phyloP scores from a whole-genome alignment of 352 stramenopile species.

The Phytophthora colocasiae region DNA sequence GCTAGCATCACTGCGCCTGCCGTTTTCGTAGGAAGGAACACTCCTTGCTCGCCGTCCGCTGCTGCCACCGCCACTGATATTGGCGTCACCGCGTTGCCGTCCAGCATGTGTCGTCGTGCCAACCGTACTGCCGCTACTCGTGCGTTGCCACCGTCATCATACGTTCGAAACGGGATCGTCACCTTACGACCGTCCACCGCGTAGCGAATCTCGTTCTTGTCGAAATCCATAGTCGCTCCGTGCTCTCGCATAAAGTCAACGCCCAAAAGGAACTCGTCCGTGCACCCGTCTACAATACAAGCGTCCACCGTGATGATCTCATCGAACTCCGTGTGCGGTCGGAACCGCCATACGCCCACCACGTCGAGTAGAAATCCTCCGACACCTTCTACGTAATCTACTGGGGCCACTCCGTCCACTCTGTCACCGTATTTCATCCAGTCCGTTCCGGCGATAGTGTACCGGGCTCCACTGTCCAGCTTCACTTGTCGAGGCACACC shows the following conservation, averaged over 20 bases:
- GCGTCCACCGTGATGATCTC: neutral
- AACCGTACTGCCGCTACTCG: no score
- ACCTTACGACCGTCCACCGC: no score
- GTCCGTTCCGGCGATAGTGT: neutral
- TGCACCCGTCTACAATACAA: neutral
- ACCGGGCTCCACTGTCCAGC: neutral
- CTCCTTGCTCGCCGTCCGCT: no score
- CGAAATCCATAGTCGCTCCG: constrained; percentile 5
- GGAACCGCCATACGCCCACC: neutral
- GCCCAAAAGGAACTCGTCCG: neutral
- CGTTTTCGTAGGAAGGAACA: no score
- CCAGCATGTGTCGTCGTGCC: no score
- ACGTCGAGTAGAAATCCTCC: constrained; percentile 1
- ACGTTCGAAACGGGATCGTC: no score
- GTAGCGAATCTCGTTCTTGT: constrained; percentile 3
- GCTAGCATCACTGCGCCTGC: no score
- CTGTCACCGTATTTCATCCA: neutral
- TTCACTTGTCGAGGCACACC: neutral
- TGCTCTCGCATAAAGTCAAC: neutral
- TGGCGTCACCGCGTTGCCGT: no score
- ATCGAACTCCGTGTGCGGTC: neutral
- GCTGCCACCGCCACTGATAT: no score
- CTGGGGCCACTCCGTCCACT: neutral
- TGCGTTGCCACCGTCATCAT: no score
- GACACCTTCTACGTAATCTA: neutral